Conservation (phyloP, 768 basidiomycete species). For the Suillus plorans region DNA sequence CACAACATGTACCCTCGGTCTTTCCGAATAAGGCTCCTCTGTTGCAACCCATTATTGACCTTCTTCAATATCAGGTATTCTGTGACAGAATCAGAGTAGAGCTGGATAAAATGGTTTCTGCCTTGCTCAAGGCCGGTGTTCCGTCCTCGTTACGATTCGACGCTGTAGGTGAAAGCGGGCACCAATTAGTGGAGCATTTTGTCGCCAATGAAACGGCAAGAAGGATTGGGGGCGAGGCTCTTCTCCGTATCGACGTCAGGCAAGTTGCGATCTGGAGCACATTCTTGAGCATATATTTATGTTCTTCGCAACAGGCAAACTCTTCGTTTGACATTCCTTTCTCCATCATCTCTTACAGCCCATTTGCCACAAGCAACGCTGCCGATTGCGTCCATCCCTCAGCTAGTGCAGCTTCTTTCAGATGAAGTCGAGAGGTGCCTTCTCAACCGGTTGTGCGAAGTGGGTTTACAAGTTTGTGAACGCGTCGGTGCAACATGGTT, state of each 20-base stretch:
- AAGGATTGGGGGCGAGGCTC: constrained; percentile 67
- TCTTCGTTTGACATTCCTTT: constrained; percentile 70
- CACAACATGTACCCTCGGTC: constrained; percentile 17
- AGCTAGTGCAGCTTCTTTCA: constrained; percentile 68
- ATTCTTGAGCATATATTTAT: background rate
- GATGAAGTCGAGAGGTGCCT: constrained; percentile 79
- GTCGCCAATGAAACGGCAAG: constrained; percentile 40
- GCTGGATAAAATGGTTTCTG: constrained; percentile 48
- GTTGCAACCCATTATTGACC: constrained; percentile 73
- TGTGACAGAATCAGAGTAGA: constrained; percentile 61
- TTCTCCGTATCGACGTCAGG: constrained; percentile 71
- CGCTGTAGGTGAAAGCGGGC: constrained; percentile 66
- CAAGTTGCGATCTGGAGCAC: constrained; percentile 24
- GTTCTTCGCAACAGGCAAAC: constrained; percentile 56
- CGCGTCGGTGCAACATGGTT: constrained; percentile 65
- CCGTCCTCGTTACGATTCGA: constrained; percentile 56
- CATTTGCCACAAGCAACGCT: constrained; percentile 81
- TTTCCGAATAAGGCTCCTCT: constrained; percentile 42
- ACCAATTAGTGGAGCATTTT: constrained; percentile 48
- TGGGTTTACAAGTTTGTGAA: constrained; percentile 59
- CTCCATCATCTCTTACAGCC: constrained; percentile 75
- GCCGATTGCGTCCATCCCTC: constrained; percentile 69
- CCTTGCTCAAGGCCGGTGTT: constrained; percentile 55
- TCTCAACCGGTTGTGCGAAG: constrained; percentile 64
- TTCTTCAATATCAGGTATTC: constrained; percentile 79